Evolutionary conservation across 257 asterid species (phyloP), one percentile per base, ranked within the genome.

Genomic region (Galeopsis tetrahit): DNA sequence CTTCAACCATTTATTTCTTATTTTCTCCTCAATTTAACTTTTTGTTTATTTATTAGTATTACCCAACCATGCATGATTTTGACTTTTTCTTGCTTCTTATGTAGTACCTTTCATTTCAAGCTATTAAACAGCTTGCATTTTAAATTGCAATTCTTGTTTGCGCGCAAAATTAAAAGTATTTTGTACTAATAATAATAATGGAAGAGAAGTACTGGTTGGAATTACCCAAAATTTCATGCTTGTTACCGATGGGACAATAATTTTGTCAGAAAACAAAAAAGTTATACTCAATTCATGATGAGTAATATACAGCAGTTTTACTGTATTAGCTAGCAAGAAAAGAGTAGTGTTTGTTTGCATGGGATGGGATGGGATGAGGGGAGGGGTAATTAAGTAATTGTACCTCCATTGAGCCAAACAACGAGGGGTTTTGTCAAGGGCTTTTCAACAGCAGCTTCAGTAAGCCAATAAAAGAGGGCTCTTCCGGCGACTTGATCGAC

Each of bases 381-480:
- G 31, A 35, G 63, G 61, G n/a, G 71, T 36, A 57, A 14, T 63
- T 42, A 33, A 10, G 46, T 63, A 17, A 15, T 3, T 1, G 58
- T 72, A 73, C 98, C 98, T 93, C 98, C 98, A 68, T 93, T 90
- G 70, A 93, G 98, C 98, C 98, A 93, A 72, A 93, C 75, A 73
- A 93, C 94, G 15, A 93, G 86, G 3, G 98, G 97, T 70, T 80
- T 87, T 0, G 89, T 56, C 1, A 58, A 55, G 66, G 96, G 90
- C 0, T 82, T 58, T 48, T 84, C 57, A 40, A 21, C 75, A 6
- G 98, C 75, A 6, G 98, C 95, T 71, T 93, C 98, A 1, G 96
- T 87, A 0, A 93, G 92, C 97, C 97, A 93, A 60, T 93, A 93
- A 51, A 93, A 93, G 76, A 93, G 92, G 55, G 97, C 96, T 75